Conservation (phyloP, 768 basidiomycete genomes). For the Kwoniella sp. region DNA sequence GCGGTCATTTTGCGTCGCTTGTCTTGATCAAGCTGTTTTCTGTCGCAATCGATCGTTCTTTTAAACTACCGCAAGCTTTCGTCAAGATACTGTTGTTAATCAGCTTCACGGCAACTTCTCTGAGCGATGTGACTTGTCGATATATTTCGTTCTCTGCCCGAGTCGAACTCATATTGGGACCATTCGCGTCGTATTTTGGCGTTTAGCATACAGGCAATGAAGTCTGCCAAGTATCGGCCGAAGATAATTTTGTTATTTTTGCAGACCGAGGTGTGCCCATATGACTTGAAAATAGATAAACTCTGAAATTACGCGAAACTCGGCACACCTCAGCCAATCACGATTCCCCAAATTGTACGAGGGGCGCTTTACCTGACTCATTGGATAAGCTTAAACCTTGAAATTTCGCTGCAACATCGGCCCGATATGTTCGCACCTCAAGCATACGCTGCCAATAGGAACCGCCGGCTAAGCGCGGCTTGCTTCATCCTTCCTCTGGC, state of each 20-base stretch:
- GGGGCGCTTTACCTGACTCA: not conserved
- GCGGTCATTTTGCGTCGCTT: not conserved
- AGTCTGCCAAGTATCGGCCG: not conserved
- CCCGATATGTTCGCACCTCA: not conserved
- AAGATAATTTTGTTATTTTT: slow-evolving; percentile 2
- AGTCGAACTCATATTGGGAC: not conserved
- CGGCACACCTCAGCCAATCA: not conserved
- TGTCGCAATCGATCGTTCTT: too few species aligned
- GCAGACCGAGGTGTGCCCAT: not conserved
- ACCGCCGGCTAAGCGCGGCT: not conserved
- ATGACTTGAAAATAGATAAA: not conserved
- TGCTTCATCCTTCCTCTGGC: not conserved
- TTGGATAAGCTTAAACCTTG: not conserved
- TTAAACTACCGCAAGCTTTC: too few species aligned
- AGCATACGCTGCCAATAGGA: not conserved
- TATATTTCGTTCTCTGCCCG: not conserved
- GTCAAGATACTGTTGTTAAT: not conserved
- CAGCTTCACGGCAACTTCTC: too few species aligned
- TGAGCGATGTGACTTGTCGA: too few species aligned
- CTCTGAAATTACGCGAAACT: not conserved
- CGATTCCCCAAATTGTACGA: not conserved
- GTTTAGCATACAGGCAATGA: not conserved
- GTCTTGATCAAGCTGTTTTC: not conserved
- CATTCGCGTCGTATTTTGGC: not conserved
- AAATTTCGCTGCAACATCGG: not conserved